Conservation (phyloP, 2,329 filamentous ascomycete species). For the Paracorniculantispora psalliotae region DNA sequence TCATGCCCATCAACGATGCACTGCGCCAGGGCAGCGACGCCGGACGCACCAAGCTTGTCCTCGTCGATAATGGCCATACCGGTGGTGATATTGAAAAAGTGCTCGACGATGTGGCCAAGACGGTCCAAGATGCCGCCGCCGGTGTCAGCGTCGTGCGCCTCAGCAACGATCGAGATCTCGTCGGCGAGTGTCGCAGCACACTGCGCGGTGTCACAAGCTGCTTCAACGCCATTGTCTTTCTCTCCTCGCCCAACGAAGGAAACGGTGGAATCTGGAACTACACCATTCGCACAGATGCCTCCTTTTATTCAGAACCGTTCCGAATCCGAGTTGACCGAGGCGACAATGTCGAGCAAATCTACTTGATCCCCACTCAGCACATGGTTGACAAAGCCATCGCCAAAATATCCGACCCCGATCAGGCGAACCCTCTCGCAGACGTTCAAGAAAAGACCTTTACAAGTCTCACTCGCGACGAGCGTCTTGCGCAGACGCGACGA, state of each 20-base stretch:
- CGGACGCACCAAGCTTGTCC: constrained; percentile 64
- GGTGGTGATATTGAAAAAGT: constrained; percentile 69
- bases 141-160: constrained; percentile 54
- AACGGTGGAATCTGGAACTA: constrained; percentile 73
- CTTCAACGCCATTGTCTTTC: constrained; percentile 70
- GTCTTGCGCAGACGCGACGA: constrained; percentile 58
- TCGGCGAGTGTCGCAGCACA: constrained; percentile 57
- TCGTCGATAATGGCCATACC: constrained; percentile 68
- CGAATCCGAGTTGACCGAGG: constrained; percentile 59
- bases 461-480: constrained; percentile 61
- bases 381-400: constrained; percentile 73
- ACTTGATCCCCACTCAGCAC: constrained; percentile 72
- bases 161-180: constrained; percentile 51
- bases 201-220: constrained; percentile 65
- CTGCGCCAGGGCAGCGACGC: constrained; percentile 49
- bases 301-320: constrained; percentile 50
- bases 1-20: constrained; percentile 62
- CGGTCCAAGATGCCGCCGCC: constrained; percentile 47
- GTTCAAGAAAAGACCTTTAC: constrained; percentile 71
- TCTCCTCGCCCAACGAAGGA: constrained; percentile 70
- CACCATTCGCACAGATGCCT: constrained; percentile 70
- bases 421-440: constrained; percentile 31
- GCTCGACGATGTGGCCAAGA: constrained; percentile 56
- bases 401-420: constrained; percentile 39
- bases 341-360: constrained; percentile 72